These are phyloP conservation scores for Mucor racemosus DNA, from an alignment of 371 early-diverging fungal genomes.

Conservation along the genomic window DNA sequence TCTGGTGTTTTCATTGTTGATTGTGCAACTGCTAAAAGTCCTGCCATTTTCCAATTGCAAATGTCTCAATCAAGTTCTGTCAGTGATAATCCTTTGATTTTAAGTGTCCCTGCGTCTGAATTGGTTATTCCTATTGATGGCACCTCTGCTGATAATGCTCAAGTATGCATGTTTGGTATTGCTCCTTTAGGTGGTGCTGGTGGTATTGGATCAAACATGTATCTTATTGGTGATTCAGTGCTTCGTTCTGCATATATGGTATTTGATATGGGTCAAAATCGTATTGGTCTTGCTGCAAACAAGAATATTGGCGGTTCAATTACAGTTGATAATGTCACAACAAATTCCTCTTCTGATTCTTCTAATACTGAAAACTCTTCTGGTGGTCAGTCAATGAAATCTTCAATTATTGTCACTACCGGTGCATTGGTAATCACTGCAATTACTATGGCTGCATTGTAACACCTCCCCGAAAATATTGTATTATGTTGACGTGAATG, in stretches of 20 bases:
- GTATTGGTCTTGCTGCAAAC: conserved; percentile 51
- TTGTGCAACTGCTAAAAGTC: conserved; percentile 32
- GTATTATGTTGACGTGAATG: background rate
- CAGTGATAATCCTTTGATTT: conserved; percentile 22
- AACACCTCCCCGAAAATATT: background rate
- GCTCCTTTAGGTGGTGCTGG: conserved; percentile 40
- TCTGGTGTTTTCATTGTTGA: conserved; percentile 44
- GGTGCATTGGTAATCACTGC: background rate
- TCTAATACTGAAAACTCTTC: background rate
- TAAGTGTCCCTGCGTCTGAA: conserved; percentile 42
- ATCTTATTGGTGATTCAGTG: conserved; percentile 51
- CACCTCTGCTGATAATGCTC: conserved; percentile 27
- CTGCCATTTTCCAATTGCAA: conserved; percentile 33
- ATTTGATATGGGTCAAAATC: conserved; percentile 52
- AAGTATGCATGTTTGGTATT: conserved; percentile 51
- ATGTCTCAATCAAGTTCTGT: conserved; percentile 33
- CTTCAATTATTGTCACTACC: background rate
- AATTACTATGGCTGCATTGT: background rate
- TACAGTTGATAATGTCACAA: conserved; percentile 10
- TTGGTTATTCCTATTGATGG: conserved; percentile 48
- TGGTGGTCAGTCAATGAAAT: background rate
- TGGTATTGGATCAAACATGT: conserved; percentile 39
- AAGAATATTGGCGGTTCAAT: conserved; percentile 41
- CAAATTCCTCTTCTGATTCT: background rate
- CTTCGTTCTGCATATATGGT: conserved; percentile 53